Conservation (phyloP, 768 basidiomycete species). For the Paxillus involutus region DNA sequence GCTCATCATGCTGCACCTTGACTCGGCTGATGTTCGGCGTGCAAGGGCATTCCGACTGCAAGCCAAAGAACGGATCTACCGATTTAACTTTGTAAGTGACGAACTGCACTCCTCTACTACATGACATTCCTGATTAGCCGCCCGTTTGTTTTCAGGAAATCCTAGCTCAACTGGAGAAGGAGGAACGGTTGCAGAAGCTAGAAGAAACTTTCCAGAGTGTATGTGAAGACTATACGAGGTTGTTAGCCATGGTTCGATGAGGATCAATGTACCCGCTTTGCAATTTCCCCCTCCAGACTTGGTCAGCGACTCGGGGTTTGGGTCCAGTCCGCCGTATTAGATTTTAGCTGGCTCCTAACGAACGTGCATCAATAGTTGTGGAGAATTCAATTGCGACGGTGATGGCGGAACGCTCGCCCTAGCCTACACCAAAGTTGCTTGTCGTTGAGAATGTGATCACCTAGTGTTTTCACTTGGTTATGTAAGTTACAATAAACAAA, state of each 20-base stretch:
- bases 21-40: constrained; percentile 54
- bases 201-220: constrained; percentile 93
- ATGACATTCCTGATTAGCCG: not conserved
- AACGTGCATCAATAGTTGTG: no score
- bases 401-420: no score
- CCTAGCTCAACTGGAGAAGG: constrained; percentile 81
- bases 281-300: constrained; percentile 12
- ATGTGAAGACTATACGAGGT: constrained; percentile 78
- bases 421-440: not conserved
- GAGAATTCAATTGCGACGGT: no score
- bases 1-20: constrained; percentile 73
- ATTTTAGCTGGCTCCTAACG: no score
- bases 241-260: constrained; percentile 54
- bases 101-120: not conserved
- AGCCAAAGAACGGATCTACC: constrained; percentile 92
- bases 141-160: constrained; percentile 59
- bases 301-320: no score
- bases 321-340: no score
- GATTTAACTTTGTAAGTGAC: constrained; percentile 87
- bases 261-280: not conserved
- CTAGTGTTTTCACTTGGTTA: not conserved
- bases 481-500: constrained; percentile 23
- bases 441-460: not conserved
- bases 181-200: constrained; percentile 84
- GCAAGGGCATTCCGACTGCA: constrained; percentile 77